Evolutionary conservation across 2,329 filamentous ascomycete genomes (phyloP), one percentile per base, ranked within the genome.

Genomic region (Trichoderma guizhouense): DNA sequence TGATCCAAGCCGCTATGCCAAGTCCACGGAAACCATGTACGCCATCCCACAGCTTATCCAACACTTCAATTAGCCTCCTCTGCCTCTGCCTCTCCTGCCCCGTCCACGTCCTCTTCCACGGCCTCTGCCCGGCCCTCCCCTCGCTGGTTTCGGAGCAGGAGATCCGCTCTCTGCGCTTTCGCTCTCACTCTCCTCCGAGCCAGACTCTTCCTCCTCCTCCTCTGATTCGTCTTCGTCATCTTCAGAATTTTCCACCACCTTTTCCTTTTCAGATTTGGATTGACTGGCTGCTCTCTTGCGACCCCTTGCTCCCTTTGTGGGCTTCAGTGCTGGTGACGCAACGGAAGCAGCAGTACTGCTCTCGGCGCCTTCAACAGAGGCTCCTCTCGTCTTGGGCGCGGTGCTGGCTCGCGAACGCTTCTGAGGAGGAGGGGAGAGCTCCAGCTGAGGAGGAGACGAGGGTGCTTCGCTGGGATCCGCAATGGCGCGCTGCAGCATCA

Each of bases 281-380:
- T 84, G 83, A 28, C 82, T 83, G 14, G 81, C 81, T 0, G 81
- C 82, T 61, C 84, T 82, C 75, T 85, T 84, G 73, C 83, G 80
- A 72, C 84, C 81, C 71, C 84, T 77, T 1, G 81, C 79, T n/a
- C 82, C 81, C 71, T 85, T 82, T 11, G 82, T 83, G 24, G 82
- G 79, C 75, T 81, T 84, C 21, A 75, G 70, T 5, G 74, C 74
- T 6, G 81, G 80, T 68, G 83, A 80, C 58, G 77, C 75, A 51
- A 81, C 76, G 74, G 84, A 84, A 66, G 84, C 81, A 30, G 77
- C 74, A 68, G 84, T 81, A 26, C 47, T 55, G 74, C 81, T 82
- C 75, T 86, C 81, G 14, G 83, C 86, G 69, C 86, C 86, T 12
- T 86, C 85, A 6, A 84, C 83, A 14, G 85, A 84, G n/a, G 81